These are phyloP conservation scores for Syncephalis fuscata DNA, from an alignment of 371 early-diverging fungal genomes.

Conservation along the genomic window DNA sequence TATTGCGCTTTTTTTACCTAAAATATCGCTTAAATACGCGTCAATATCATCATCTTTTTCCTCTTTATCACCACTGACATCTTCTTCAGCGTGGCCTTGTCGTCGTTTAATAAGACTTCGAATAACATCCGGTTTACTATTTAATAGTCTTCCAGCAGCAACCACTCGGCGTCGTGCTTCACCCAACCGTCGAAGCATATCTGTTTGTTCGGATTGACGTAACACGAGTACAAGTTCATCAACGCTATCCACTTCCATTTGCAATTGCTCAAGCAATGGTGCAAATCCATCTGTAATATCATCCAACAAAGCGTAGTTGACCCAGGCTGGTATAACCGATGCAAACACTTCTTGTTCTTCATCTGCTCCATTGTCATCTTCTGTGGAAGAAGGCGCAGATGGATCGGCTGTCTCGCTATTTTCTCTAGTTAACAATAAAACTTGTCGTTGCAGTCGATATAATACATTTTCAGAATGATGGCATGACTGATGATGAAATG, in stretches of 20 bases:
- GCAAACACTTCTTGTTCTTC: conserved; percentile 21
- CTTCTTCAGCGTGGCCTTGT: conserved; percentile 24
- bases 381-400: too few species aligned
- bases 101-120: conserved; percentile 43
- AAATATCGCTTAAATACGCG: conserved; percentile 80
- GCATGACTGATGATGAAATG: conserved; percentile 38
- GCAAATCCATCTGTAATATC: conserved; percentile 71
- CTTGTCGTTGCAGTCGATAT: conserved; percentile 24
- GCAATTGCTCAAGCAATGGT: conserved; percentile 56
- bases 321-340: conserved; percentile 40
- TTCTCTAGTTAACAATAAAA: too few species aligned
- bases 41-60: conserved; percentile 19
- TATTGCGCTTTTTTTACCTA: conserved; percentile 20
- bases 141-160: conserved; percentile 52
- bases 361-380: too few species aligned
- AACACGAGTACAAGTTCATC: conserved; percentile 73
- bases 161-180: conserved; percentile 65
- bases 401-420: too few species aligned
- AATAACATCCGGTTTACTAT: conserved; percentile 68
- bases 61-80: conserved; percentile 4
- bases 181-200: conserved; percentile 77
- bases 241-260: conserved; percentile 76
- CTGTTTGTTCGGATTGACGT: conserved; percentile 54
- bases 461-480: conserved; percentile 43
- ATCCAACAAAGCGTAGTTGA: conserved; percentile 75